A percentile compares a stretch with the other conserved stretches of the same genome.
These are phyloP conservation scores for Pseudonitzschia multiseries DNA, from an alignment of 108 stramenopile genomes.

Conservation along the genomic window DNA sequence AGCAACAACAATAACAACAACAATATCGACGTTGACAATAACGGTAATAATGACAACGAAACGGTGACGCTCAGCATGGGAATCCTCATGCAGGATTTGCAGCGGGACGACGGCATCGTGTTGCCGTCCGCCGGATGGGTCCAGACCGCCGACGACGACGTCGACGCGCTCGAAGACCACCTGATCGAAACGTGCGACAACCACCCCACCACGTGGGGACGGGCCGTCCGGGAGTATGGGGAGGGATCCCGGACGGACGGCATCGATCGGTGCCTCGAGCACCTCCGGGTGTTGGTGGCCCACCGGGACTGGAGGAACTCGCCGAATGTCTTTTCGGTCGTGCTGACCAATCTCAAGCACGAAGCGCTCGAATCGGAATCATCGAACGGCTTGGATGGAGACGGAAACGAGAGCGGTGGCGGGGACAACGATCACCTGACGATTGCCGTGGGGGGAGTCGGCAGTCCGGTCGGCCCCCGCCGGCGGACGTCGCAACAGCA, in stretches of 20 bases:
- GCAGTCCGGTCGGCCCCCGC: neutral
- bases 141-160: neutral
- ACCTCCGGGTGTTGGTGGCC: slow-evolving; percentile 29
- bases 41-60: too few species aligned
- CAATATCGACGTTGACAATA: too few species aligned
- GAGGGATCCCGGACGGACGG: slow-evolving; percentile 29
- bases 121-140: slow-evolving; percentile 23
- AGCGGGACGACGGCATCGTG: slow-evolving; percentile 43
- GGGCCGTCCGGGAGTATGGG: slow-evolving; percentile 25
- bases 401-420: neutral
- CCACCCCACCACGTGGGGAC: slow-evolving; percentile 22
- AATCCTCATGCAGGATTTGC: slow-evolving; percentile 48
- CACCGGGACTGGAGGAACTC: slow-evolving; percentile 21
- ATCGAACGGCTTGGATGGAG: neutral
- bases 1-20: too few species aligned
- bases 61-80: slow-evolving; percentile 35
- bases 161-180: neutral
- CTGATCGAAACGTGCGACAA: neutral
- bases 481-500: neutral
- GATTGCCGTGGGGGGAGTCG: neutral
- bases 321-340: slow-evolving; percentile 28
- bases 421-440: neutral
- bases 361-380: neutral
- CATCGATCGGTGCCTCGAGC: slow-evolving; percentile 37
- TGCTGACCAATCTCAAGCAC: slow-evolving; percentile 31